Base-by-base conservation (phyloP, 108 stramenopile genomes). In the Hondaea fermentalgiana region DNA sequence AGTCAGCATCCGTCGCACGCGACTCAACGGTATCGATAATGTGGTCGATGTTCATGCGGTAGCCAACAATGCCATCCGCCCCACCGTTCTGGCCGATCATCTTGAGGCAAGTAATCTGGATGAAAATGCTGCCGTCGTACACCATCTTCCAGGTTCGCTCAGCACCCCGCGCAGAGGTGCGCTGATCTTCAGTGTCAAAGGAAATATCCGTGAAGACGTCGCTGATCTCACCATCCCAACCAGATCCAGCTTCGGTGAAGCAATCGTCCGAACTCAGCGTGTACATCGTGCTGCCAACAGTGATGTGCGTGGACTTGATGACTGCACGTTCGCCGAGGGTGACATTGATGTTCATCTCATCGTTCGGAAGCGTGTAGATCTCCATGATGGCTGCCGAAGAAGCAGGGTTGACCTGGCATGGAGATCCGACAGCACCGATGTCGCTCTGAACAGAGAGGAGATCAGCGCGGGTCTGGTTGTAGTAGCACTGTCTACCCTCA, bases 261-360 rank as follows among this genome's bases (percentile, higher is more conserved):
- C 76, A 83, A 53, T 83, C 76, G 23, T 10, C 45, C 0, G 76
- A 12, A 28, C 12, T 35, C 19, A 83, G 51, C n/a, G 76, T 21
- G 76, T 83, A 83, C 16, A 4, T 83, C 12, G 35, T 35, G 25
- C 76, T 45, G 6, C n/a, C 76, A 53, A 83, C 23, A 23, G 5
- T 45, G 28, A 83, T 8, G 45, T 6, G 45, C 23, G 28, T 23
- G 1, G 44, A 12, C 76, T 47, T 53, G 51, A 83, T 83, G 25
- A 83, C 76, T 8, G 49, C 76, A 53, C 76, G 76, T 45, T 83
- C 76, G 51, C 76, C 76, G 51, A 83, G 76, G 76, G 16, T 23
- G 76, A 23, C 49, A 12, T 21, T 6, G 49, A 83, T 4, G 51
- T 0, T 25, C 23, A 83, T 21, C 25, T 16, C 64, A 10, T 42